Conservation (phyloP, 2,329 filamentous ascomycete species). For the Scytalidium lignicola region DNA sequence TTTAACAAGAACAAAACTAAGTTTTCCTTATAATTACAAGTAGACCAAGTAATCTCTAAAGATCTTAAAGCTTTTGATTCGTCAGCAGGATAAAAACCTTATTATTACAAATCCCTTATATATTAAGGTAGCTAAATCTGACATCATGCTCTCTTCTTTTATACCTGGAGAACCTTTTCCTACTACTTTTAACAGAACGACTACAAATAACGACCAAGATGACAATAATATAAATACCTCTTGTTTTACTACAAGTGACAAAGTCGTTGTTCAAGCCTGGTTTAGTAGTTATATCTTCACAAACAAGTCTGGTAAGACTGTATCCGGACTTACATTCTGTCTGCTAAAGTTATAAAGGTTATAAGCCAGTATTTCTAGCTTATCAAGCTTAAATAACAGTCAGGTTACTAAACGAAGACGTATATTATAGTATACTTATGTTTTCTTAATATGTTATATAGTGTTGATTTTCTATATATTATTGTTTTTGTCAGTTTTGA, state of each 20-base stretch:
- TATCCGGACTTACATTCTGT: conserved; percentile 6
- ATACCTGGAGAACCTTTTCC: conserved; percentile 6
- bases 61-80: conserved; percentile 8
- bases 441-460: too few relatives aligned
- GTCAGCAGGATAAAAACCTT: conserved; percentile 7
- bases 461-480: too few relatives aligned
- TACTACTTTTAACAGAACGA: conserved; percentile 5
- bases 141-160: conserved; percentile 6
- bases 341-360: conserved; percentile 8
- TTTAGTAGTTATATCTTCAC: conserved; percentile 9
- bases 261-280: conserved; percentile 3
- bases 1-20: conserved; percentile 9
- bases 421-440: not conserved
- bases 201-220: conserved; percentile 6
- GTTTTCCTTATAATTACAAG: conserved; percentile 11
- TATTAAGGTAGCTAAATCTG: conserved; percentile 6
- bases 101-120: conserved; percentile 9
- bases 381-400: conserved; percentile 5
- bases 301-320: conserved; percentile 8
- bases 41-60: conserved; percentile 6
- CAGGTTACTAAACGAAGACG: not conserved
- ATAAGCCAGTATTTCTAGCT: conserved; percentile 4
- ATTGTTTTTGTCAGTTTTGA: too few relatives aligned
- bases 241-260: conserved; percentile 5
- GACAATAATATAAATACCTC: conserved; percentile 6